Conservation (phyloP, 805 yeast species). For the Candida qinlingensis region DNA sequence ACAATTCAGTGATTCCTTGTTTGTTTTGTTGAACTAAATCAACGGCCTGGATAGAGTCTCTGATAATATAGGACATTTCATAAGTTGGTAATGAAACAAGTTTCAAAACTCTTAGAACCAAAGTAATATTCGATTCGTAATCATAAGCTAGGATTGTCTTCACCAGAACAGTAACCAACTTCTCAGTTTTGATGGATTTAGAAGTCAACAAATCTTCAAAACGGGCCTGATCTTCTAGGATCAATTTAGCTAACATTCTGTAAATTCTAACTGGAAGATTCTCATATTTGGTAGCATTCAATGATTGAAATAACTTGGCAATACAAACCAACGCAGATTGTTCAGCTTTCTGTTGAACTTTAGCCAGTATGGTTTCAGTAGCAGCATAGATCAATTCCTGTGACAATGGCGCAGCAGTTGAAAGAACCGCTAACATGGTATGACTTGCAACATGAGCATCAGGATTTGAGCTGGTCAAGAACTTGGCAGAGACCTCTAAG, state of each 20-base stretch:
- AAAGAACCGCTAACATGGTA: conserved; percentile 72
- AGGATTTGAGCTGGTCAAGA: conserved; percentile 40
- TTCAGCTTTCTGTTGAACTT: conserved; percentile 35
- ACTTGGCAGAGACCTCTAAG: conserved; percentile 52
- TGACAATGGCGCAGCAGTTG: conserved; percentile 64
- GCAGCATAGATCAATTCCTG: conserved; percentile 54
- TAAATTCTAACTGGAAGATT: conserved; percentile 35
- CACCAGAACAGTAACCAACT: conserved; percentile 39
- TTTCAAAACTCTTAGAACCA: conserved; percentile 33
- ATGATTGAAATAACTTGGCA: conserved; percentile 43
- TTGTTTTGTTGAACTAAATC: conserved; percentile 31
- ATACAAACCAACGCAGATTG: conserved; percentile 43
- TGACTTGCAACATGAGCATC: conserved; percentile 82
- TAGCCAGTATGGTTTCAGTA: conserved; percentile 48
- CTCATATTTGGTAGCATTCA: conserved; percentile 36
- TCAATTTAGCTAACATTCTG: conserved; percentile 26
- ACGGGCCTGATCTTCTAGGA: conserved; percentile 21
- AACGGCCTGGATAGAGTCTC: conserved; percentile 34
- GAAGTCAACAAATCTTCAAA: conserved; percentile 25
- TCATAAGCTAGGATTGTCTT: conserved; percentile 40
- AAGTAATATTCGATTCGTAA: conserved; percentile 29
- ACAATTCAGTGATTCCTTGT: conserved; percentile 31
- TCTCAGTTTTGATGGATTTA: conserved; percentile 29
- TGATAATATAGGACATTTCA: conserved; percentile 33
- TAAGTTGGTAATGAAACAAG: conserved; percentile 29